phyloP scores from a whole-genome alignment of 768 basidiomycete species.

The Infundibulicybe gibba region DNA sequence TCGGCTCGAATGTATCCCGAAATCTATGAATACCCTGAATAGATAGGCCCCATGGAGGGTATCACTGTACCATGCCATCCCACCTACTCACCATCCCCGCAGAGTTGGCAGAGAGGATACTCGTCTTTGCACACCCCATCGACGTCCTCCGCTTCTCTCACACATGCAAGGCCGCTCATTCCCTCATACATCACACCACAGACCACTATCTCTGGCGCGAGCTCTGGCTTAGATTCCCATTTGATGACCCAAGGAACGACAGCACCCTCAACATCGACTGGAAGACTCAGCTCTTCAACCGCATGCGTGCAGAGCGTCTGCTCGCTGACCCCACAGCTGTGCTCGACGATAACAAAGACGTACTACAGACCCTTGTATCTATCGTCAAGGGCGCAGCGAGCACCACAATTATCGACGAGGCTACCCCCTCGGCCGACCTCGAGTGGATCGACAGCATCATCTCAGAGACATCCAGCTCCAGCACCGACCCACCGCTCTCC shows the following conservation, averaged over 20 bases:
- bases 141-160: constrained; percentile 59
- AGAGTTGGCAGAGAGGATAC: constrained; percentile 58
- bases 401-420: constrained; percentile 21
- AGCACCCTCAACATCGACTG: constrained; percentile 8
- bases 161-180: constrained; percentile 45
- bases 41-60: no score
- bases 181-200: constrained; percentile 42
- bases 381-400: constrained; percentile 26
- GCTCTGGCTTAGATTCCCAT: constrained; percentile 53
- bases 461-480: constrained; percentile 21
- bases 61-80: no score
- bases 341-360: constrained; percentile 21
- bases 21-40: no score
- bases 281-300: constrained; percentile 13
- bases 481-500: constrained; percentile 17
- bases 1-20: no score
- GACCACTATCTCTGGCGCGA: constrained; percentile 69
- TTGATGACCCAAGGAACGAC: constrained; percentile 61
- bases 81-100: constrained; percentile 32
- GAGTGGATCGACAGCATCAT: constrained; percentile 44
- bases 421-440: constrained; percentile 33
- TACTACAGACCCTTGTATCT: constrained; percentile 37
- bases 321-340: constrained; percentile 6
- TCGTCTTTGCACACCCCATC: constrained; percentile 50
- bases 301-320: constrained; percentile 37